A percentile compares a stretch with the other conserved stretches of the same genome.
phyloP scores from a whole-genome alignment of 1,284 basidiomycete species.

The Hemileia vastatrix region DNA sequence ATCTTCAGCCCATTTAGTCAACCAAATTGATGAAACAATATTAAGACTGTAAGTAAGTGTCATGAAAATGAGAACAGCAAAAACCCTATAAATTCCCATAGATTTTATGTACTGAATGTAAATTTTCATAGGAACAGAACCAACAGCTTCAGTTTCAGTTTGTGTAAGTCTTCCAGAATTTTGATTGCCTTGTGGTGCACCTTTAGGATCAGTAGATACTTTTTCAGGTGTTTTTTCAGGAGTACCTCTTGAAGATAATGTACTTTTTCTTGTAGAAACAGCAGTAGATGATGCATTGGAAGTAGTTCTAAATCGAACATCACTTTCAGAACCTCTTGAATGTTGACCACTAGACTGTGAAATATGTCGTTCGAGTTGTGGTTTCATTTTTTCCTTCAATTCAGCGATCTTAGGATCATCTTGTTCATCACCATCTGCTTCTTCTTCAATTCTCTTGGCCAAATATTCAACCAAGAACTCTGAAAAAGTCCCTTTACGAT shows the following conservation, averaged over 20 bases:
- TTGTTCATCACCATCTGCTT: constrained; percentile 31
- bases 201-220: too few species aligned
- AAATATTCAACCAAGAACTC: constrained; percentile 48
- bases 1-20: not conserved
- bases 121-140: too few species aligned
- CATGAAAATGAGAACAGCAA: constrained; percentile 30
- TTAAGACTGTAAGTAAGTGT: constrained; percentile 39
- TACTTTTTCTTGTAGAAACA: too few species aligned
- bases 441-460: constrained; percentile 31
- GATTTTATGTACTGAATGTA: constrained; percentile 31
- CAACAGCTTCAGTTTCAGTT: too few species aligned
- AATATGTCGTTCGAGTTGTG: too few species aligned
- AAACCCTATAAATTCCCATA: constrained; percentile 28
- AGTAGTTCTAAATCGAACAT: not conserved
- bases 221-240: too few species aligned
- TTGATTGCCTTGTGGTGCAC: too few species aligned
- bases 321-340: not conserved
- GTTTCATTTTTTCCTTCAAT: constrained; percentile 25
- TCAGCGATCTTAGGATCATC: constrained; percentile 30
- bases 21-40: not conserved
- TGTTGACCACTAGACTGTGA: constrained; percentile 13
- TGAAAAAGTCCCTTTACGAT: constrained; percentile 52
- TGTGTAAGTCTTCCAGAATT: too few species aligned
- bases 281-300: too few species aligned
- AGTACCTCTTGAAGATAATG: too few species aligned